Evolutionary conservation across 2,329 filamentous ascomycete species (phyloP), one percentile per base, ranked within the genome.

Genomic region (Ophioceras dolichostomum): DNA sequence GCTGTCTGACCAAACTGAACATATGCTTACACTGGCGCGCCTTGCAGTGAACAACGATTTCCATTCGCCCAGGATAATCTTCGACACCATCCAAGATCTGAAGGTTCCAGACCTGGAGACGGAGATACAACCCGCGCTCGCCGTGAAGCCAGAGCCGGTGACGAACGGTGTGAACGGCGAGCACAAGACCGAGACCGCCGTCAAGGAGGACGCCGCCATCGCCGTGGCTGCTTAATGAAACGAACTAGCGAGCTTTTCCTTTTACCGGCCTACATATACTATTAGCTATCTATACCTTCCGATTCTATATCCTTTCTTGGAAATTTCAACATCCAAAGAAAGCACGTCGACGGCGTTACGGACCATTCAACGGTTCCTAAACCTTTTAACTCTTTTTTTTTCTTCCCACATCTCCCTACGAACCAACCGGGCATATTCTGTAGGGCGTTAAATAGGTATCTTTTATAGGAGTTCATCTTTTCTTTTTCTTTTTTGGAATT

Each of bases 11-110:
- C n/a, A n/a, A n/a, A n/a, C n/a, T n/a, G n/a, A 37, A 39, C 39
- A 38, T 36, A 24, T 37, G 21, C 4, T 2, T 2, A n/a, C 18
- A 16, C n/a, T n/a, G n/a, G n/a, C n/a, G n/a, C n/a, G n/a, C 12
- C 22, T 12, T 26, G 8, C 46, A 88, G 91, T 98, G 20, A 87
- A 98, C 66, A 98, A 98, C 54, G 87, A 98, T 57, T 98, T 98
- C 77, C 86, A 94, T 57, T 71, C 86, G 49, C 76, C 76, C 39
- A 70, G 76, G 37, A 79, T 78, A 39, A 83, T 98, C 47, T 96
- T 94, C 56, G 73, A 83, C 32, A 67, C 96, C 19, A 91, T 98
- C 55, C 73, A 88, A 13, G 86, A 76, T 18, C 68, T 98, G 4
- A 57, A 72, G 42, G 76, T 84, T n/a, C 61, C 74, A 32, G 72